These are phyloP conservation scores for Dothiorella sarmentorum DNA, from an alignment of 2,329 filamentous ascomycete species.

Conservation along the genomic window DNA sequence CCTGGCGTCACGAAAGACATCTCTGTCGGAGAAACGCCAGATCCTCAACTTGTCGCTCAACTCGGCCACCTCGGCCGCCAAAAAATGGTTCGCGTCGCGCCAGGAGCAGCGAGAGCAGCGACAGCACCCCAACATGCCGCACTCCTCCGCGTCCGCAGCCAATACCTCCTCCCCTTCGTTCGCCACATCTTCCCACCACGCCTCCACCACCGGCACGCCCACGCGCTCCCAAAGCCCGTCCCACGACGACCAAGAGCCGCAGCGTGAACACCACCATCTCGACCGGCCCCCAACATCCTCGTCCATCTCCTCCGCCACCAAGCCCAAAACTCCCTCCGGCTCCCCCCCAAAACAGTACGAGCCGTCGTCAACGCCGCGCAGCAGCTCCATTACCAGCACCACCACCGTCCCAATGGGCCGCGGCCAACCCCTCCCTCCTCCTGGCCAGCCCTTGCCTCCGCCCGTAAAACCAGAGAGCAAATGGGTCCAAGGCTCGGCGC, in stretches of 20 bases:
- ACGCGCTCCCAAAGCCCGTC: too few relatives aligned
- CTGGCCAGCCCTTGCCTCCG: conserved; percentile 72
- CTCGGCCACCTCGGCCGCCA: conserved; percentile 55
- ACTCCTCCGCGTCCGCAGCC: background rate
- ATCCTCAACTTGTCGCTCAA: conserved; percentile 36
- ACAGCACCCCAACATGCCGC: background rate
- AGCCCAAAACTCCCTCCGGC: background rate
- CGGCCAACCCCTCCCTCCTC: conserved; percentile 76
- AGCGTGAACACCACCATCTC: background rate
- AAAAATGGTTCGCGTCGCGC: conserved; percentile 56
- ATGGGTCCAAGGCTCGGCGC: conserved; percentile 1
- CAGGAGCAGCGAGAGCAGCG: conserved; percentile 20
- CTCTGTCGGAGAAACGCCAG: conserved; percentile 21
- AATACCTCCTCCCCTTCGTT: background rate
- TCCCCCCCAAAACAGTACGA: background rate
- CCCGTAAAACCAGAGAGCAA: conserved; percentile 57
- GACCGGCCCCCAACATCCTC: background rate
- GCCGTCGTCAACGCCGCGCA: background rate
- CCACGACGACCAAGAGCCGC: background rate
- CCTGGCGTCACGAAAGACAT: conserved; percentile 8
- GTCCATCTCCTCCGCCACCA: background rate
- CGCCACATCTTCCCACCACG: background rate
- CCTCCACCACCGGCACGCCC: too few relatives aligned
- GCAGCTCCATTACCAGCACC: background rate
- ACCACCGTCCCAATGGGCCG: conserved; percentile 65